Conservation (phyloP, 108 stramenopile species). For the Pinguiococcus pyrenoidosus region DNA sequence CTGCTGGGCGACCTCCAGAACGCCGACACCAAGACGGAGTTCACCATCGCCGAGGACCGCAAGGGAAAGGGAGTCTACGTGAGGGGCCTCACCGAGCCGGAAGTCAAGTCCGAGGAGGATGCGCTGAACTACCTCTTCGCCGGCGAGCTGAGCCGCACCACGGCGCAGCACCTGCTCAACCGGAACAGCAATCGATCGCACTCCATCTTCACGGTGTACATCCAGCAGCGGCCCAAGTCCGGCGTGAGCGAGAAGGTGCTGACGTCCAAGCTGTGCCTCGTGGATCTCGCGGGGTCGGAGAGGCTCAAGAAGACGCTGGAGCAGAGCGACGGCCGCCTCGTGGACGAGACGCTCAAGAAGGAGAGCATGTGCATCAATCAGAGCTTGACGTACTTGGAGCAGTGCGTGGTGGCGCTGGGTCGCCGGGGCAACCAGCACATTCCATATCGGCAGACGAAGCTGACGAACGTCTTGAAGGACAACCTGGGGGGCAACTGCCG, state of each 20-base stretch:
- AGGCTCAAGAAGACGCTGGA: conserved; percentile 51
- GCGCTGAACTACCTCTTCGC: conserved; percentile 26
- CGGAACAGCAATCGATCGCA: conserved; percentile 44
- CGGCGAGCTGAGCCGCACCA: conserved; percentile 26
- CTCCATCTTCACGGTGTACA: conserved; percentile 46
- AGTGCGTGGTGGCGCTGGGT: conserved; percentile 52
- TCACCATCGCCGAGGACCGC: conserved; percentile 24
- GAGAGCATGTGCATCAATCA: conserved; percentile 56
- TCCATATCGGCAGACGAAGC: conserved; percentile 48
- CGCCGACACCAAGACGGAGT: conserved; percentile 14
- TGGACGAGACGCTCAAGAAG: conserved; percentile 20
- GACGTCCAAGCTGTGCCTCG: conserved; percentile 41
- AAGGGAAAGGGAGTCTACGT: conserved; percentile 27
- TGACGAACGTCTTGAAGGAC: conserved; percentile 48
- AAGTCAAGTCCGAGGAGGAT: conserved; percentile 22
- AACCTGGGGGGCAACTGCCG: conserved; percentile 41
- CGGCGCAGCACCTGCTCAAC: conserved; percentile 49
- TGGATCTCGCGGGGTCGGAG: conserved; percentile 52
- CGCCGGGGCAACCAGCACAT: conserved; percentile 27
- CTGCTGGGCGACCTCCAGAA: conserved; percentile 11
- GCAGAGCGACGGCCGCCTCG: background rate
- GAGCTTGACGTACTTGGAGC: conserved; percentile 52
- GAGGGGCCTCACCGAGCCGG: conserved; percentile 34
- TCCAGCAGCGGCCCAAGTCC: conserved; percentile 37
- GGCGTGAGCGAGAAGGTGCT: conserved; percentile 43